Conservation (phyloP, 495 filamentous ascomycete species). For the Aspergillus ostianus region DNA sequence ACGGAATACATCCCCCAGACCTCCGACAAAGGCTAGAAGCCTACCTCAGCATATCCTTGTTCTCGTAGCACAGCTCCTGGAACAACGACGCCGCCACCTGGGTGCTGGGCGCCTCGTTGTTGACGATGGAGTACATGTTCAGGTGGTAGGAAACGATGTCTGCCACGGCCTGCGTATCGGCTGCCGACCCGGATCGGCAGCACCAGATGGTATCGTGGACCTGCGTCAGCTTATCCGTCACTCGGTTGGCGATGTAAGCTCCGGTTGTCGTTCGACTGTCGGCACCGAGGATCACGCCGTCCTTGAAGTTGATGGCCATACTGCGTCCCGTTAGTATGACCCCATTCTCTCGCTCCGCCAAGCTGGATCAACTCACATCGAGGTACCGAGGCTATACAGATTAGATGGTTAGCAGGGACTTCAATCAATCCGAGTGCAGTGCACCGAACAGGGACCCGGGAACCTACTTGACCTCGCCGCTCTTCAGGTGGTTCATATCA, state of each 20-base stretch:
- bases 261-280: conserved; percentile 98
- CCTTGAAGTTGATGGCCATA: conserved; percentile 90
- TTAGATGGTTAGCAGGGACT: conserved; percentile 7
- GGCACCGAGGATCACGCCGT: conserved; percentile 93
- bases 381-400: conserved; percentile 73
- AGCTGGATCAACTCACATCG: conserved; percentile 68
- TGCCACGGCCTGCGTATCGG: conserved; percentile 95
- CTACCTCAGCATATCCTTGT: conserved; percentile 88
- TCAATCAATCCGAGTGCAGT: not conserved
- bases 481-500: conserved; percentile 94
- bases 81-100: conserved; percentile 92
- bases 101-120: conserved; percentile 85
- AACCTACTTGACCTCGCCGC: conserved; percentile 85
- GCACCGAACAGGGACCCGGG: not conserved
- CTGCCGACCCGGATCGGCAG: conserved; percentile 93
- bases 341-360: not conserved
- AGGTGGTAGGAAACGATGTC: conserved; percentile 97
- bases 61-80: conserved; percentile 95
- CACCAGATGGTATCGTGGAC: conserved; percentile 99
- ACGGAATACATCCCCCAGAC: not conserved
- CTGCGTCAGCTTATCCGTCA: conserved; percentile 98
- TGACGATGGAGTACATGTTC: conserved; percentile 84
- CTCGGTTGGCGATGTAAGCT: conserved; percentile 97
- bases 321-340: conserved; percentile 27
- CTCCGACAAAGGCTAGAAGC: conserved; percentile 5